Evolutionary conservation across 257 asterid species (phyloP).

Genomic region (Solanum neorickii): DNA sequence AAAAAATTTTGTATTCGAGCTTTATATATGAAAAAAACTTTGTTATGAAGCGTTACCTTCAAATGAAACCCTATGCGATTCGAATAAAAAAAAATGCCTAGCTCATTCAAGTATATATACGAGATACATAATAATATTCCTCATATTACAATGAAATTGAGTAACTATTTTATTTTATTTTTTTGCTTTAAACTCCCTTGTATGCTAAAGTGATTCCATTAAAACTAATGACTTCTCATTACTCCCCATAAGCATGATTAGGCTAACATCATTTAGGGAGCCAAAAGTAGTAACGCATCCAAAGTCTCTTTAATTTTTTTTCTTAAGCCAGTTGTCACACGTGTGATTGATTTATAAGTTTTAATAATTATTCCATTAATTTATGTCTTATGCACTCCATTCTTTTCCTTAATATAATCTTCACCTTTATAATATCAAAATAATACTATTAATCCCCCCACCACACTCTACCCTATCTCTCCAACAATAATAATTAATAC

Average conservation of each 20-base stretch:
- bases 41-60: rapidly evolving
- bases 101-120: neutral
- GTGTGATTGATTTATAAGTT: too few relatives aligned
- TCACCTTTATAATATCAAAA: neutral
- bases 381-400: slow-evolving; percentile 55
- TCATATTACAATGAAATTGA: neutral
- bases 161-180: neutral
- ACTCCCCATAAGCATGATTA: slow-evolving; percentile 24
- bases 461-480: neutral
- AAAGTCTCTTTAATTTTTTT: slow-evolving; percentile 4
- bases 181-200: neutral
- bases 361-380: too few relatives aligned
- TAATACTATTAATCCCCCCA: neutral
- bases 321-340: slow-evolving; percentile 66
- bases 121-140: neutral
- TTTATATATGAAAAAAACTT: too few relatives aligned
- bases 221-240: neutral
- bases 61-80: neutral
- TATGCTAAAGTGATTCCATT: neutral
- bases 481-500: neutral
- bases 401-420: slow-evolving; percentile 9
- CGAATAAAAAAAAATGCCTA: neutral
- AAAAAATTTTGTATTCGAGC: neutral
- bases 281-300: slow-evolving; percentile 15
- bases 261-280: slow-evolving; percentile 27